Base-by-base conservation (phyloP, 2,329 filamentous ascomycete genomes). In the Penicillium sp. region DNA sequence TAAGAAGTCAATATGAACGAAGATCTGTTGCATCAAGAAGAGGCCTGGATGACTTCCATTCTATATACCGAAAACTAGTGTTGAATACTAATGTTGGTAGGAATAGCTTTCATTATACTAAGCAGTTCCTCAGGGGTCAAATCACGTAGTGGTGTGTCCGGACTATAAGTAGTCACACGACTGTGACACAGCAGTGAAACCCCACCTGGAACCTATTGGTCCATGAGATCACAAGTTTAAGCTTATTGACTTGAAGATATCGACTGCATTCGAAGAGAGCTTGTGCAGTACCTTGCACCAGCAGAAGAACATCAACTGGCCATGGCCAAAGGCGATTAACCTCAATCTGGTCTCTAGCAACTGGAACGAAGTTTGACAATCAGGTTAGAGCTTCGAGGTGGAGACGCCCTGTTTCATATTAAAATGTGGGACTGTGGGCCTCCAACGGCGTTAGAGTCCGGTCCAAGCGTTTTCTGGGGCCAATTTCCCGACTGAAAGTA, bases 391-490 rank as follows among this genome's bases (percentile, higher is more conserved):
- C 31, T 45, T 55, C 17, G 35, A 31, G 35, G 49, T 57, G 54
- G 54, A 46, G 19, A 50, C 40, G 7, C 17, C 12, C 33, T 41
- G 54, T 57, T 57, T 57, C 54, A 47, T 35, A 6, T 42, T 42
- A 17, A 33, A 23, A 37, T 6, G 37, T 49, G 45, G 45, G 37
- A 54, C 25, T 33, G 41, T 47, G 49, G 49, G 29, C 42, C 54
- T 29, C 17, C 27, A 21, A 35, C 31, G 17, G 33, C 9, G n/a
- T 9, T 17, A 19, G 6, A 38, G 47, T 12, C 46, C 29, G 23
- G 49, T 25, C 54, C 35, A 47, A 53, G 49, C 54, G 54, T 52
- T 33, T 42, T 31, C 38, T 56, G 33, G 41, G 41, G 40, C 38
- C 10, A 27, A 35, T 33, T 27, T 35, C 17, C 25, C 4, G 17